These are phyloP conservation scores for Plantago coronopus DNA, from an alignment of 305 asterid species.

Conservation along the genomic window DNA sequence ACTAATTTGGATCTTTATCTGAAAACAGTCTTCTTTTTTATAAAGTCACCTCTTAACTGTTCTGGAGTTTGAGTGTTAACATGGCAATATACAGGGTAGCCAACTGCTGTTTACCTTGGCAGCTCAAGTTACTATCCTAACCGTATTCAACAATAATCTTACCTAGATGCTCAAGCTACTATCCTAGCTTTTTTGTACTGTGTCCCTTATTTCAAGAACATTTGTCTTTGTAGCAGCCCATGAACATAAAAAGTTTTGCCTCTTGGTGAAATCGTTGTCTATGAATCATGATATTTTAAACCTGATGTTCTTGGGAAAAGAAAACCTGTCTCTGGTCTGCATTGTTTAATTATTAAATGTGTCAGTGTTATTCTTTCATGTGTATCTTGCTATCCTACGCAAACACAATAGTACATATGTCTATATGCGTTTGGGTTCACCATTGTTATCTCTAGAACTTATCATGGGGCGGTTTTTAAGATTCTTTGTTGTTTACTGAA, in stretches of 20 bases:
- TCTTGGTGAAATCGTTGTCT: no score
- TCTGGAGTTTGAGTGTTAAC: background rate
- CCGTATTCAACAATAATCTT: no score
- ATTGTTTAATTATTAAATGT: no score
- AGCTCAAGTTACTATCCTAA: no score
- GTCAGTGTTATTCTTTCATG: background rate
- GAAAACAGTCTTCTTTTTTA: background rate
- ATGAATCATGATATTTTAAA: no score
- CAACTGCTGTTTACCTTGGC: background rate
- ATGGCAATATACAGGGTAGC: background rate
- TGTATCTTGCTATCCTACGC: background rate
- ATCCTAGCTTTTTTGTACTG: no score
- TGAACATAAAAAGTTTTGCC: no score
- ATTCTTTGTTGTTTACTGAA: slow-evolving; percentile 25
- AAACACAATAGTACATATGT: background rate
- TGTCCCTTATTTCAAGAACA: no score
- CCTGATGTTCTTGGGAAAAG: no score
- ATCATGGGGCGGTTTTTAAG: slow-evolving; percentile 6
- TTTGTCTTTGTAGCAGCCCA: no score
- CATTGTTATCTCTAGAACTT: slow-evolving; percentile 1
- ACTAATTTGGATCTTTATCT: background rate
- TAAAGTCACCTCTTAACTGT: background rate
- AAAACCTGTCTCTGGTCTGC: no score
- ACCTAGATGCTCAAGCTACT: no score
- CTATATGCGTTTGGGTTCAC: background rate